Percentiles rank a stretch among this genome's conserved stretches.
phyloP scores from a whole-genome alignment of 805 yeast species.

The Debaryomyces tyrocola region DNA sequence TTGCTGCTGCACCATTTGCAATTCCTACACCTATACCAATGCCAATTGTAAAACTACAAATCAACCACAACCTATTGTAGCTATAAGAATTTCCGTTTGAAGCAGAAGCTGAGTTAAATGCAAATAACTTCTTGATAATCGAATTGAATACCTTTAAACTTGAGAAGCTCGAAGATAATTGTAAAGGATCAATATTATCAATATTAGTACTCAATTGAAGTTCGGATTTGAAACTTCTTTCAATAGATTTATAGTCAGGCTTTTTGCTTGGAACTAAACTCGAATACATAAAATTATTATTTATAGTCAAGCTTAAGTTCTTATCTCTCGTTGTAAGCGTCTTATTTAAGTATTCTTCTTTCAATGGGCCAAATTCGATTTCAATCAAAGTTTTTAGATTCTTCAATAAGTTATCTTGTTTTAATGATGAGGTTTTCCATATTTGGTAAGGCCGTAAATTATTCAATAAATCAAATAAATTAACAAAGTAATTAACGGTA shows the following conservation, averaged over 20 bases:
- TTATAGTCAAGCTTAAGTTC: slow-evolving; percentile 1
- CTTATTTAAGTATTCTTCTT: not conserved
- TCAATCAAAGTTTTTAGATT: slow-evolving; percentile 30
- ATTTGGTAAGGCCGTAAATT: slow-evolving; percentile 34
- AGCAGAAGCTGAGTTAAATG: slow-evolving; percentile 2
- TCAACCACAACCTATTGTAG: slow-evolving; percentile 17
- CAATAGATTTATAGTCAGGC: slow-evolving; percentile 29
- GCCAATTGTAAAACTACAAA: slow-evolving; percentile 37
- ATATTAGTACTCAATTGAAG: slow-evolving; percentile 22
- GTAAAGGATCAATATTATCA: slow-evolving; percentile 27
- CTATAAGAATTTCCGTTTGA: not conserved
- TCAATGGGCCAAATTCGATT: slow-evolving; percentile 14
- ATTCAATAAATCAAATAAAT: slow-evolving; percentile 37
- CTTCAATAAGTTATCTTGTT: slow-evolving; percentile 20
- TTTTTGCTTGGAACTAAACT: slow-evolving; percentile 19
- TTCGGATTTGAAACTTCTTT: slow-evolving; percentile 28
- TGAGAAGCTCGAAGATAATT: slow-evolving; percentile 24
- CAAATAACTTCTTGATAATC: slow-evolving; percentile 11
- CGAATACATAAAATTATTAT: slow-evolving; percentile 16
- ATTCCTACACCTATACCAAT: slow-evolving; percentile 35
- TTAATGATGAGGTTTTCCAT: slow-evolving; percentile 38
- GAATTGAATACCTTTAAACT: slow-evolving; percentile 15
- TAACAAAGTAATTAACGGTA: slow-evolving; percentile 40
- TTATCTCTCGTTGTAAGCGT: slow-evolving; percentile 2
- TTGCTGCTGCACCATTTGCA: slow-evolving; percentile 20